Base-by-base conservation (phyloP, 768 basidiomycete species). In the Leccinum uliginosum region DNA sequence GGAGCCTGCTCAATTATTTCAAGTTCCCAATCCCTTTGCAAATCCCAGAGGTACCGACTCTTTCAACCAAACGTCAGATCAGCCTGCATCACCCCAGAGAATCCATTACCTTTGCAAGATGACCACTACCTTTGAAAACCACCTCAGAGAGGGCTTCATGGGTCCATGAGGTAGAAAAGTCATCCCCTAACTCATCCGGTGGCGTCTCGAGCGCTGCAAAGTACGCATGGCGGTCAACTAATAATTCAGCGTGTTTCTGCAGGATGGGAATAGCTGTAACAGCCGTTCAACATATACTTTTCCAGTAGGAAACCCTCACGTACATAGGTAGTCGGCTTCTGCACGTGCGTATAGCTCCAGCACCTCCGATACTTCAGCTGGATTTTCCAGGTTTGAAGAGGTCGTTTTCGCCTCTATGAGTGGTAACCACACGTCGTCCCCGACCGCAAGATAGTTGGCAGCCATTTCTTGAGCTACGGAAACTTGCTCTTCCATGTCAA, bases 311-410 rank as follows among this genome's bases (percentile, higher is more conserved):
- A 32, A 51, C 45, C 50, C 51, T 46, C 29, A 78, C 90, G 65
- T 69, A 93, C 92, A 93, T 34, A 93, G 69, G 69, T 92, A 93
- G 64, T 93, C 92, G 10, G 68, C 72, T 63, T 87, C 87, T 21
- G 92, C 91, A 34, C 78, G 79, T 38, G 75, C 72, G 67, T 86
- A 93, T 38, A 88, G 63, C 15, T 78, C 75, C 56, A 91, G 69
- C 40, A 92, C 65, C 46, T 83, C 83, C 45, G 80, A 62, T 21
- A 82, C 73, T 8, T 81, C 83, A 47, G 79, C 74, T 17, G 72
- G 67, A 2, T 80, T 80, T n/a, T 83, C 74, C 21, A 86, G 54
- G 60, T 87, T 75, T 2, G 78, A 75, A 1, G 74, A 63, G n/a
- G 73, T 67, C 49, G 78, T 68, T 67, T 84, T 87, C 19, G 76